These are phyloP conservation scores for Aspergillus flavus DNA, from an alignment of 2,329 filamentous ascomycete genomes.

Conservation along the genomic window DNA sequence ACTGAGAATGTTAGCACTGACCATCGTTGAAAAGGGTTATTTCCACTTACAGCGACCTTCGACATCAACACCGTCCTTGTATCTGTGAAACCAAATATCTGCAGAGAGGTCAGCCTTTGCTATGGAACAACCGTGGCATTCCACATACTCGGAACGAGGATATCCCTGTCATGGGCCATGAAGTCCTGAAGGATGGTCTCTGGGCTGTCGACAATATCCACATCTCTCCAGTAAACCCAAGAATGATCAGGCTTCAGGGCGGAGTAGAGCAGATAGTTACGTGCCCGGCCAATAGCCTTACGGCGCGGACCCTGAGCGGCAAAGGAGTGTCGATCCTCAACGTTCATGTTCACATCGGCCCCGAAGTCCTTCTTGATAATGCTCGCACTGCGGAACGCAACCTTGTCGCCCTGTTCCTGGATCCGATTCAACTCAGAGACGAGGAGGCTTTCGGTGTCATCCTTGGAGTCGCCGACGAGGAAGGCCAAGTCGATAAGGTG, in stretches of 20 bases:
- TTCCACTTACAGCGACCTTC: slow-evolving; percentile 82
- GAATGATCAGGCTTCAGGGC: slow-evolving; percentile 91
- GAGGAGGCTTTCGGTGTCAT: slow-evolving; percentile 88
- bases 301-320: slow-evolving; percentile 85
- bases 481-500: slow-evolving; percentile 93
- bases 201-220: slow-evolving; percentile 92
- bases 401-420: slow-evolving; percentile 71
- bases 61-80: slow-evolving; percentile 77
- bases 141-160: slow-evolving; percentile 87
- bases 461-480: slow-evolving; percentile 85
- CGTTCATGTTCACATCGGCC: slow-evolving; percentile 71
- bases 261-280: slow-evolving; percentile 85
- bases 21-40: background rate
- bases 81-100: slow-evolving; percentile 68
- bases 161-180: slow-evolving; percentile 87
- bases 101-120: slow-evolving; percentile 22
- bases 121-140: background rate
- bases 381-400: slow-evolving; percentile 81
- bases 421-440: slow-evolving; percentile 83
- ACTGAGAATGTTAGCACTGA: slow-evolving; percentile 55
- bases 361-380: slow-evolving; percentile 93
- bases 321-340: slow-evolving; percentile 82
- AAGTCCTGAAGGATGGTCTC: slow-evolving; percentile 90
- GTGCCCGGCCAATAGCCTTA: slow-evolving; percentile 84
- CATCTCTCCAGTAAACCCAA: slow-evolving; percentile 98